phyloP scores from a whole-genome alignment of 352 stramenopile species.

The Phytopythium delawarense region DNA sequence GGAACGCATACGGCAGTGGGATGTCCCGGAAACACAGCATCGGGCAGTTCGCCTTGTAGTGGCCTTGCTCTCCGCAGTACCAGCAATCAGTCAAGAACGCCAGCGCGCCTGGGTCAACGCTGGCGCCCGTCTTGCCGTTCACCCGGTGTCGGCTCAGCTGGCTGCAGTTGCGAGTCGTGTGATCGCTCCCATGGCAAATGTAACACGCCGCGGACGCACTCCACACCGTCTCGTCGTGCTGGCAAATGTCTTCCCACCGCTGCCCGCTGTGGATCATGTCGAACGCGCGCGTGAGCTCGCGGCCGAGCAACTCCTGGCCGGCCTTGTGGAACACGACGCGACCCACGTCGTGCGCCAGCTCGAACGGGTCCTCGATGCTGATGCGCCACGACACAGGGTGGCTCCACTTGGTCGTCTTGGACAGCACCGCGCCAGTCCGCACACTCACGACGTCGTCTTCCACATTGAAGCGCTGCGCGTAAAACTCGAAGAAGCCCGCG shows the following conservation, averaged over 20 bases:
- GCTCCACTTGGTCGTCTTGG: slow-evolving; percentile 72
- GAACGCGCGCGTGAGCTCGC: slow-evolving; percentile 60
- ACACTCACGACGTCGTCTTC: slow-evolving; percentile 93
- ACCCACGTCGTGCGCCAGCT: slow-evolving; percentile 73
- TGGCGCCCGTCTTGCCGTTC: neutral
- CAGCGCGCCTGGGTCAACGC: slow-evolving; percentile 9
- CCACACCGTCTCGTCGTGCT: slow-evolving; percentile 44
- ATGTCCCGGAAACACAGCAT: slow-evolving; percentile 61
- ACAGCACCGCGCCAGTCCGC: slow-evolving; percentile 57
- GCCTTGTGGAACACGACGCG: slow-evolving; percentile 74
- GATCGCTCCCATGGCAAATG: slow-evolving; percentile 46
- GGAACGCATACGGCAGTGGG: slow-evolving; percentile 16
- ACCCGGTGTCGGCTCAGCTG: slow-evolving; percentile 23
- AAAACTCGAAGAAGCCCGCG: slow-evolving; percentile 97
- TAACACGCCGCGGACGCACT: slow-evolving; percentile 51
- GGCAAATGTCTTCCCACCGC: slow-evolving; percentile 54
- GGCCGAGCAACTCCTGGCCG: slow-evolving; percentile 52
- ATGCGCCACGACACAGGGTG: slow-evolving; percentile 65
- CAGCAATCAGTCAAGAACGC: slow-evolving; percentile 54
- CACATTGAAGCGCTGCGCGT: slow-evolving; percentile 94
- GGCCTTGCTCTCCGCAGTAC: slow-evolving; percentile 70
- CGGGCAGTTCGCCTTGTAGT: slow-evolving; percentile 73
- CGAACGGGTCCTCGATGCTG: slow-evolving; percentile 87
- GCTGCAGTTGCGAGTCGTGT: slow-evolving; percentile 55
- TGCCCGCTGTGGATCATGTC: slow-evolving; percentile 38